Evolutionary conservation across 2,329 filamentous ascomycete species (phyloP), one percentile per base, ranked within the genome.

Genomic region (Podosphaera xanthii): DNA sequence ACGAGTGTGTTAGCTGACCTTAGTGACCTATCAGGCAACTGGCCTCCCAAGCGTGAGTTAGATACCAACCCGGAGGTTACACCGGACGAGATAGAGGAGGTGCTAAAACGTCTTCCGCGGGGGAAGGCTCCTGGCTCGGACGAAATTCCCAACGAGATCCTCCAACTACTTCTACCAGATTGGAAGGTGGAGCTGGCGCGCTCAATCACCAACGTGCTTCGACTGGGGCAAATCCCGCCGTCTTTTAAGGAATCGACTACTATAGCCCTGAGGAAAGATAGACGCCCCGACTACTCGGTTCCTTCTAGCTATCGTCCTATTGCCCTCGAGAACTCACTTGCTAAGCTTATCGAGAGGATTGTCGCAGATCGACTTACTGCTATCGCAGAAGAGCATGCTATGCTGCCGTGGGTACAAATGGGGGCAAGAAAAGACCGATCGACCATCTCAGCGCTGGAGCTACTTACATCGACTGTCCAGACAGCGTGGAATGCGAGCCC

Each of bases 41-140:
- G 5, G 40, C 40, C 40, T 44, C 5, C 40, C 40, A 44, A 44
- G 10, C 40, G 40, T 44, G 40, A 44, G 10, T 44, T 44, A 44
- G 40, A 44, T 44, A 44, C 40, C 5, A 44, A 44, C 40, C 40
- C 40, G 40, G 10, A 44, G 40, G 40, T 52, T 52, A 52, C 22
- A 52, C 5, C 8, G 14, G 22, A 52, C 14, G 22, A 52, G 22
- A 52, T 52, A 33, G n/a, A 52, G 5, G 33, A 31, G n/a, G 30
- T 4, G n/a, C 30, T 58, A 60, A 61, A 61, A 58, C 14, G 7
- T 38, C 35, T 49, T 34, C 50, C n/a, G 14, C 8, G 36, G 46
- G 8, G 8, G 46, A 50, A 50, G 46, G n/a, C n/a, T 8, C 30
- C 46, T 50, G 8, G 46, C n/a, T 4, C 46, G n/a, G 46, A 50